Evolutionary conservation across 257 asterid species (phyloP), one percentile per base, ranked within the genome.

Genomic region (Nicotiana otophora): DNA sequence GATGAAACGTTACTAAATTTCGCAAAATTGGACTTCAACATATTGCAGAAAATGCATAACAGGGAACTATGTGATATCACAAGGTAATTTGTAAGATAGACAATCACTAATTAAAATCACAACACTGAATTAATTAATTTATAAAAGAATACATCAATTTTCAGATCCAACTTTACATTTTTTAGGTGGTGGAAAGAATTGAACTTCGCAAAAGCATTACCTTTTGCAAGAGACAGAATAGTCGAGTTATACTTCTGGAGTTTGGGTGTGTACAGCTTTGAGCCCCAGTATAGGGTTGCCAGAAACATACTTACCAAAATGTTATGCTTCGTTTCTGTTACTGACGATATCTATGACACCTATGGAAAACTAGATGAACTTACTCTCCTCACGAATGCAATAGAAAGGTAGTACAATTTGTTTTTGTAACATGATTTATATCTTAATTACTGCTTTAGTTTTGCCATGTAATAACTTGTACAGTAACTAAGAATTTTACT

Each of bases 151-250:
- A 39, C 48, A 7, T 39, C 48, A 36, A 36, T 36, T 36, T 48
- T 7, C 33, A 68, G 11, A 14, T 68, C 20, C 11, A 36, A 69
- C 51, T 7, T 31, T 11, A 3, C 0, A 36, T 14, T 3, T 33
- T 72, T 23, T 77, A 87, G 91, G 90, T 85, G 90, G 91, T 72
- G 78, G 78, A 72, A 72, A n/a, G 57, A 19, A 83, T 51, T 89
- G 16, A 89, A 84, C 15, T 63, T 78, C 14, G 31, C 26, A 11
- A 76, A 51, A 0, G 83, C 84, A 54, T 17, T 84, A 4, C 83
- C 88, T 1, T 39, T 39, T 39, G 0, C 48, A 7, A 39, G 48
- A 39, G 10, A 39, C 48, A 39, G 10, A 39, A 7, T 89, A 28
- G 88, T 77, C 33, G 90, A 89, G 10, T 68, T 88, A 72, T 87